A percentile compares a stretch with the other conserved stretches of the same genome.
Evolutionary conservation across 2,329 filamentous ascomycete genomes (phyloP).

Genomic region (Calonectria naviculata): DNA sequence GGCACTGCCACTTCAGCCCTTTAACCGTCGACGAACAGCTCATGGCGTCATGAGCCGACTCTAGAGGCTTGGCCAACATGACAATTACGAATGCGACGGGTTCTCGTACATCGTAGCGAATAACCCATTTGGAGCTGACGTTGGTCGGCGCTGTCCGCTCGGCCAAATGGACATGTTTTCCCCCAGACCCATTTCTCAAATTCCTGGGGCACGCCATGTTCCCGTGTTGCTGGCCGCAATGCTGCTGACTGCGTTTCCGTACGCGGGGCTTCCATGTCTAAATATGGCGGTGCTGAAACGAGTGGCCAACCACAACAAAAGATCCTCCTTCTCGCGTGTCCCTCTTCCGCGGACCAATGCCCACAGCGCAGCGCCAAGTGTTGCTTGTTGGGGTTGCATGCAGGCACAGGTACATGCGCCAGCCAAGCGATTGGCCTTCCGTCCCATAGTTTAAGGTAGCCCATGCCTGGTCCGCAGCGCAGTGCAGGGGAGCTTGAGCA

Average conservation of each 20-base stretch:
- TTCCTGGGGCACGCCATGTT: background rate
- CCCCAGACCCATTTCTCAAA: background rate
- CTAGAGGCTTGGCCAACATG: background rate
- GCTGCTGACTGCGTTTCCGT: background rate
- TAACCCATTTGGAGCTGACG: background rate
- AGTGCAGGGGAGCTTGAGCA: background rate
- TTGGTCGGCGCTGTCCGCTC: background rate
- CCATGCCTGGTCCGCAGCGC: background rate
- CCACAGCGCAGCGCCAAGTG: background rate
- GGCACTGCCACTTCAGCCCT: background rate
- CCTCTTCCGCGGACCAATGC: background rate
- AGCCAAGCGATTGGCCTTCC: background rate
- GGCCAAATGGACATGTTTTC: background rate
- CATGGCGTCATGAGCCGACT: background rate
- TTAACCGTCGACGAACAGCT: background rate
- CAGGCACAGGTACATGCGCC: background rate
- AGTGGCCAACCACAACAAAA: background rate
- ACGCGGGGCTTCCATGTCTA: background rate
- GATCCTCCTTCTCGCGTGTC: too few species aligned
- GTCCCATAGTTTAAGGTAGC: background rate
- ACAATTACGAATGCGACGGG: background rate
- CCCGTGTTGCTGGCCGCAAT: background rate
- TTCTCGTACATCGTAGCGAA: background rate
- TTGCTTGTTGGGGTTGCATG: background rate
- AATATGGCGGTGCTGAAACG: background rate